Conservation (phyloP, 345 rosid genomes). For the Garcia nutans region DNA sequence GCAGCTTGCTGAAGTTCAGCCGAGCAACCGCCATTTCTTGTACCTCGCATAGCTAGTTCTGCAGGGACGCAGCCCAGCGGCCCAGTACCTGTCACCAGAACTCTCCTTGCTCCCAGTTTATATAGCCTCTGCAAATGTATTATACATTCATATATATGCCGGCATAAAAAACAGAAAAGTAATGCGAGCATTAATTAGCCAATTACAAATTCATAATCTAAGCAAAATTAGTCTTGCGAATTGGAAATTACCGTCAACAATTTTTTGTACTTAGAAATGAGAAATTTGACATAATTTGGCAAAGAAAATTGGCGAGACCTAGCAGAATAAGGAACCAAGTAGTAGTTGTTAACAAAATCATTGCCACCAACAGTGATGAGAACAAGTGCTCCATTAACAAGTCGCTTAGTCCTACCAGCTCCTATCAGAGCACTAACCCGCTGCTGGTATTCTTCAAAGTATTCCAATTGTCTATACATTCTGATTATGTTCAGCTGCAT, state of each 20-base stretch:
- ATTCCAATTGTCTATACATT: conserved; percentile 56
- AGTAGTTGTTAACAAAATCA: conserved; percentile 66
- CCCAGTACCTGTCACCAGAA: conserved; percentile 53
- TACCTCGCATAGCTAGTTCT: conserved; percentile 38
- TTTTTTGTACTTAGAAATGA: conserved; percentile 49
- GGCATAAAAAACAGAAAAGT: no score
- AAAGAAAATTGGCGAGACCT: conserved; percentile 49
- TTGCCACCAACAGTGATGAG: conserved; percentile 61
- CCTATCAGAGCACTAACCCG: conserved; percentile 53
- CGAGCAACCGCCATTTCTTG: conserved; percentile 36
- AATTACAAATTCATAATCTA: not conserved
- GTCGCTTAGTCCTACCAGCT: conserved; percentile 32
- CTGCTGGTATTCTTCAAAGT: conserved; percentile 57
- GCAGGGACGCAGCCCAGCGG: conserved; percentile 55
- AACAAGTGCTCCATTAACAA: conserved; percentile 49
- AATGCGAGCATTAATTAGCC: no score
- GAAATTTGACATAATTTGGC: conserved; percentile 40
- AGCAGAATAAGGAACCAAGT: conserved; percentile 45
- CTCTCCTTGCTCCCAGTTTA: conserved; percentile 38
- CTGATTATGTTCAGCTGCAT: conserved; percentile 62
- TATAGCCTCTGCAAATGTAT: conserved; percentile 39
- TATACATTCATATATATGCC: no score
- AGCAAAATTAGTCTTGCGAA: not conserved
- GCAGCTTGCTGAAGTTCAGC: conserved; percentile 44
- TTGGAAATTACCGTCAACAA: conserved; percentile 30